Percentiles rank a stretch among this genome's conserved stretches.
phyloP scores from a whole-genome alignment of 192 early-diverging fungal genomes.

The Podochytrium sp. region DNA sequence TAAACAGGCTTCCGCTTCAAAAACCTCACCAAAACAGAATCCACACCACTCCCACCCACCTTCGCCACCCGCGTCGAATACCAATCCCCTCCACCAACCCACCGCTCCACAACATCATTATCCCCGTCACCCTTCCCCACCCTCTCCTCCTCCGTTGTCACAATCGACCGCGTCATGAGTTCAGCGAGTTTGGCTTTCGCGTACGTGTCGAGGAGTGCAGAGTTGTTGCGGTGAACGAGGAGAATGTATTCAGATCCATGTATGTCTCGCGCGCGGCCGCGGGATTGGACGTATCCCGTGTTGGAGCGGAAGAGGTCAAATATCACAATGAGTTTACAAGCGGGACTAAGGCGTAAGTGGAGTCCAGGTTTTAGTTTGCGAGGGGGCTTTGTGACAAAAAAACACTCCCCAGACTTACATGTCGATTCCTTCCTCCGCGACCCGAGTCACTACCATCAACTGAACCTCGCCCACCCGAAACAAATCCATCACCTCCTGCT shows the following conservation, averaged over 20 bases:
- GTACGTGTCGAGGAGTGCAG: conserved; percentile 29
- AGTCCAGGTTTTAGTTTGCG: no score
- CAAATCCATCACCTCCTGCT: conserved; percentile 55
- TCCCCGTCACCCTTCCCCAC: background rate
- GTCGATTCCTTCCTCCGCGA: conserved; percentile 91
- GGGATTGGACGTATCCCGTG: conserved; percentile 89
- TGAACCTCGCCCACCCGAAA: conserved; percentile 75
- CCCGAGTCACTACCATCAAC: conserved; percentile 82
- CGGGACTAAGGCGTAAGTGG: conserved; percentile 35
- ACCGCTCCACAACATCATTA: background rate
- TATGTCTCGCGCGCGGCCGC: conserved; percentile 81
- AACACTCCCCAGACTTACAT: conserved; percentile 54
- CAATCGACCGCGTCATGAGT: conserved; percentile 40
- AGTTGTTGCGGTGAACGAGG: conserved; percentile 65
- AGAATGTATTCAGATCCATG: conserved; percentile 77
- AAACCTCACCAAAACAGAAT: conserved; percentile 1
- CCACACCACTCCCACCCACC: background rate
- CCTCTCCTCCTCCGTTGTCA: background rate
- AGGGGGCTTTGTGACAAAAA: background rate
- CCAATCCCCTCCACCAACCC: background rate
- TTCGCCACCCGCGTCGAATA: background rate
- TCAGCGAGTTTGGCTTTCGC: conserved; percentile 49
- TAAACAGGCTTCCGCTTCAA: conserved; percentile 17
- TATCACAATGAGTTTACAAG: conserved; percentile 52
- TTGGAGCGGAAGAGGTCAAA: conserved; percentile 82